Evolutionary conservation across 371 early-diverging fungal genomes (phyloP), one percentile per base, ranked within the genome.

Genomic region (Syncephalis fuscata): DNA sequence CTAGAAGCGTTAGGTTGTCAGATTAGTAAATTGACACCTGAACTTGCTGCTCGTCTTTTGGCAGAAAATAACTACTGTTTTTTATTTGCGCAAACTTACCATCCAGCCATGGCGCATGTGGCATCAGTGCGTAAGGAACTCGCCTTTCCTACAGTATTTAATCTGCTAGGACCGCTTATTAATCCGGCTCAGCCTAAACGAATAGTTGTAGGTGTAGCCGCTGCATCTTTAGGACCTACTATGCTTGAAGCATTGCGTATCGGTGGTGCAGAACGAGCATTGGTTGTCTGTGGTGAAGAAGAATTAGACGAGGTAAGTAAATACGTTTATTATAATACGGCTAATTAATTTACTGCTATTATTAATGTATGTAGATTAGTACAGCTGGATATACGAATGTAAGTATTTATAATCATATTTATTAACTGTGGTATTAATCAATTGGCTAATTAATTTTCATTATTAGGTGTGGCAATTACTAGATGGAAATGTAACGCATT

Each of bases 61-160:
- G 60, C 68, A n/a, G 42, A 64, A 24, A 69, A 73, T 44, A 73
- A 78, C 37, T 96, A 90, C 58, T 90, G 92, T 59, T 94, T 96
- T 58, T 60, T 96, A 48, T 94, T 91, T 57, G 78, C 95, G 14
- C 89, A 84, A 57, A 76, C 67, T 0, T 96, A 85, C 59, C 93
- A 96, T 58, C 92, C 94, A 14, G 79, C 88, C 37, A 87, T 93
- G 91, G 80, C 78, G 45, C 65, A 79, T 44, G 79, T 91, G 19
- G 84, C 88, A 7, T 57, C 57, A 19, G 62, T 82, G 9, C 71
- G 97, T 22, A 76, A 76, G 37, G 90, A 96, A 55, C 66, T 94
- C n/a, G 94, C 90, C 21, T 65, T 94, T 7, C 86, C 90, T 10
- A 89, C 95, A 0, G 78, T 92, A 7, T 92, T 96, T 70, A 96